Base-by-base conservation (phyloP, 768 basidiomycete genomes). In the Daedaleopsis nitida region DNA sequence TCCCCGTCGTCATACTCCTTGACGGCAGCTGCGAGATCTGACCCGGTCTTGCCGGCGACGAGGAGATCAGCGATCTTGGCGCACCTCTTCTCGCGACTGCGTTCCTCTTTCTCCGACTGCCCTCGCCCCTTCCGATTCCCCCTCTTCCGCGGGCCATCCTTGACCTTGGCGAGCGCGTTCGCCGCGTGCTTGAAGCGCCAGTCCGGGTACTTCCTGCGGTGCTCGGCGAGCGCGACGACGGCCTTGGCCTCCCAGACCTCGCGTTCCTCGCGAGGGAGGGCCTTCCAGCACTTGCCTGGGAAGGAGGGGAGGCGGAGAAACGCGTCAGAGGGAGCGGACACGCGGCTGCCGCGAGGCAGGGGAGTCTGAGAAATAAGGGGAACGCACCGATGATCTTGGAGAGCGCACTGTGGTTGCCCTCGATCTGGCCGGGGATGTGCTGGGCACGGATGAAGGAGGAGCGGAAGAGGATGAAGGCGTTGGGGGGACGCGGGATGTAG, bases 381-480 rank as follows among this genome's bases (percentile, higher is more conserved):
- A 34, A 74, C 79, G 59, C 66, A 87, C 90, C 91, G 60, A 92
- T 89, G 67, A 92, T 91, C 78, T 92, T 92, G 63, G 88, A 90
- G 53, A 92, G 79, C 8, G 84, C 87, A 69, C 87, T 87, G 65
- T 91, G 89, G 66, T 90, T 92, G 0, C 89, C 89, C 68, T 92
- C 90, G 55, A 91, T 89, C 72, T 85, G 84, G 39, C 84, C 87
- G 2, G 90, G 86, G 52, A 91, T 85, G 66, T 86, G 85, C 71
- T 89, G 83, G 66, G 84, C 86, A 35, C 82, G 80, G 72, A 92
- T 89, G 75, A 92, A 91, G 34, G 84, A 85, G 23, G 88, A 88
- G 66, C 90, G 84, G 74, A 91, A 92, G 73, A 92, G 86, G 67
- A 92, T 92, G 76, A 92, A 92, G 60, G 91, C 90, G 74, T 91